phyloP scores from a whole-genome alignment of 257 asterid genomes.

The Salvia splendens region DNA sequence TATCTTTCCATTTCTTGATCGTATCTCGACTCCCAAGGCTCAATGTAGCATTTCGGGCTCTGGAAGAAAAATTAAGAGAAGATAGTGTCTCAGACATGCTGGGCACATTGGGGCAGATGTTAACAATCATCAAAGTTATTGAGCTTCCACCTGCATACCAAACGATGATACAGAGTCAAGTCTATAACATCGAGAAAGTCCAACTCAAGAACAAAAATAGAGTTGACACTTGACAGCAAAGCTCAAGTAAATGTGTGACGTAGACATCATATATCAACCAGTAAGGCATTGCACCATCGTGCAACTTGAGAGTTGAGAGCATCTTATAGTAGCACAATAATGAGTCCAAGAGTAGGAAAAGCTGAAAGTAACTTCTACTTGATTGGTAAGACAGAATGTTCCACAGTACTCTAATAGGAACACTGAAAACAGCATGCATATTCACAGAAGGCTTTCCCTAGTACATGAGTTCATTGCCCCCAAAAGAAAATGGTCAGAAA shows the following conservation, averaged over 20 bases:
- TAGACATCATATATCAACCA: neutral
- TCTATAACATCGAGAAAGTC: slow-evolving; percentile 20
- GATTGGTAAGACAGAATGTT: slow-evolving; percentile 14
- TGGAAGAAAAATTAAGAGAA: slow-evolving; percentile 87
- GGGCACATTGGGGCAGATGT: slow-evolving; percentile 68
- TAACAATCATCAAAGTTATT: slow-evolving; percentile 85
- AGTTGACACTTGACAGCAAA: slow-evolving; percentile 1
- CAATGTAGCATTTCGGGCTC: slow-evolving; percentile 82
- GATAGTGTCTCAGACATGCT: slow-evolving; percentile 78
- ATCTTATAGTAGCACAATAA: slow-evolving; percentile 21
- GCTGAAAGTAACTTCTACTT: neutral
- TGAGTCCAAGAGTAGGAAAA: neutral
- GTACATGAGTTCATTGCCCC: slow-evolving; percentile 5
- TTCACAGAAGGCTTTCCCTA: slow-evolving; percentile 5
- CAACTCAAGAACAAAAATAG: neutral
- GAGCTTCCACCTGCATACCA: slow-evolving; percentile 81
- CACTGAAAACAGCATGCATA: slow-evolving; percentile 17
- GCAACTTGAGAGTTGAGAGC: slow-evolving; percentile 15
- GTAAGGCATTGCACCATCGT: slow-evolving; percentile 7
- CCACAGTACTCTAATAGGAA: neutral
- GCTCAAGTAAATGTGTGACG: neutral
- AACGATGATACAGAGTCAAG: slow-evolving; percentile 28
- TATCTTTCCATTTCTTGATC: slow-evolving; percentile 92
- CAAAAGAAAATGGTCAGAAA: slow-evolving; percentile 7
- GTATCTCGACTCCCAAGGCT: slow-evolving; percentile 98